Evolutionary conservation across 2,329 filamentous ascomycete genomes (phyloP).

Genomic region (Amesomyces nigricolor): DNA sequence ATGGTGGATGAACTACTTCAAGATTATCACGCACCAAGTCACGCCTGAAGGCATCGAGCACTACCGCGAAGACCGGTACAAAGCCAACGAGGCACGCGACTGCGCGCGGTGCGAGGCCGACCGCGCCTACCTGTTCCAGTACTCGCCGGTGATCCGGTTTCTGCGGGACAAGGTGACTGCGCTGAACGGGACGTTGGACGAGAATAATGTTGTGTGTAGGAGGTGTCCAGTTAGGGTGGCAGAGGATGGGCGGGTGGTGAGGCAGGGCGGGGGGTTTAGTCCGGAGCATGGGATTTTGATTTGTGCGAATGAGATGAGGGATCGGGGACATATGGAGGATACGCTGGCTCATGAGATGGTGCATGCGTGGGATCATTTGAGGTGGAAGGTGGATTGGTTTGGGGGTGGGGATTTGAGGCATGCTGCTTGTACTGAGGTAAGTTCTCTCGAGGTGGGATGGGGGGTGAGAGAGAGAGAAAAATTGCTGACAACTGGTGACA

Average conservation of each 20-base stretch:
- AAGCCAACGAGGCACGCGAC: constrained; percentile 69
- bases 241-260: constrained; percentile 55
- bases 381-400: constrained; percentile 84
- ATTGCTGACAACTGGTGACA: constrained; percentile 11
- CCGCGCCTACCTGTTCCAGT: constrained; percentile 76
- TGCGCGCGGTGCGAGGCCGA: constrained; percentile 75
- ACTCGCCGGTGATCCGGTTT: constrained; percentile 84
- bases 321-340: constrained; percentile 80
- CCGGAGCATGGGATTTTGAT: constrained; percentile 82
- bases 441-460: no score
- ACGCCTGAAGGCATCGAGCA: constrained; percentile 62
- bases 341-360: constrained; percentile 97
- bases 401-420: constrained; percentile 70
- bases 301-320: constrained; percentile 84
- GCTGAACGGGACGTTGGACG: constrained; percentile 70
- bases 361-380: constrained; percentile 87
- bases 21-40: constrained; percentile 69
- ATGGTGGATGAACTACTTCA: constrained; percentile 82
- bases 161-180: constrained; percentile 73
- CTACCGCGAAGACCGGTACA: constrained; percentile 74
- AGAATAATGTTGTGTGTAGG: constrained; percentile 72
- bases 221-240: constrained; percentile 62
- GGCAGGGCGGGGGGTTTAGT: constrained; percentile 74
- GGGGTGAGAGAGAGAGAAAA: no score
- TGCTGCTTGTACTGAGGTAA: constrained; percentile 87